Evolutionary conservation across 2,329 filamentous ascomycete genomes (phyloP).

Genomic region (Knufia petricola): DNA sequence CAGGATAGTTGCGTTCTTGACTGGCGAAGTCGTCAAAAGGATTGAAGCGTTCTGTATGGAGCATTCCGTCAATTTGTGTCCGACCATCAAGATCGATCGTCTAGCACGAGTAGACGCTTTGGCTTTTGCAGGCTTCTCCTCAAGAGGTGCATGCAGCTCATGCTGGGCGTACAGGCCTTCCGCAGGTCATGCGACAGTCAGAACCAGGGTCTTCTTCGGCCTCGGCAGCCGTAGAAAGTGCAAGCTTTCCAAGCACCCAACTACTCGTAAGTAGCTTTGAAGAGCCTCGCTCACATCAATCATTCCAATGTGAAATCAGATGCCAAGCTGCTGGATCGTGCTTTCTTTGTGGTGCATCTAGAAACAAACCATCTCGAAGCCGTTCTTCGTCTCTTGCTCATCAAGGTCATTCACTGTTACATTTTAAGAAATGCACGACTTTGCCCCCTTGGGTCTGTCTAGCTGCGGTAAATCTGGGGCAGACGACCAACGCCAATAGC

Average conservation of each 20-base stretch:
- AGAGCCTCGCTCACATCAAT: not conserved
- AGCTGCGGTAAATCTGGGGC: not conserved
- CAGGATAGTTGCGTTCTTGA: not conserved
- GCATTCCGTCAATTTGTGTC: not conserved
- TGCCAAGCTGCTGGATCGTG: too few species aligned
- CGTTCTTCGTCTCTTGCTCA: not conserved
- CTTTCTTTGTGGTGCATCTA: too few species aligned
- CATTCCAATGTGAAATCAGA: not conserved
- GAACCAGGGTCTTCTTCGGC: not conserved
- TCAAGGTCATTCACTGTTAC: not conserved
- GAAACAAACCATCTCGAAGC: too few species aligned
- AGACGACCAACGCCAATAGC: not conserved
- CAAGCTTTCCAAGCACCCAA: not conserved
- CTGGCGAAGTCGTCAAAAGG: not conserved
- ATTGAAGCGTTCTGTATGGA: not conserved
- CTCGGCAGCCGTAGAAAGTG: not conserved
- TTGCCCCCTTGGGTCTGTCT: constrained; percentile 3
- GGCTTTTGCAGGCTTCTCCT: constrained; percentile 4
- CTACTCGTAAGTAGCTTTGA: not conserved
- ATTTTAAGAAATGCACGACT: not conserved
- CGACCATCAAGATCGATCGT: not conserved
- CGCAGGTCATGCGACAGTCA: constrained; percentile 6
- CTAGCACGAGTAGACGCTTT: not conserved
- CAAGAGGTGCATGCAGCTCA: not conserved
- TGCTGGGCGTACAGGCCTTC: not conserved